Base-by-base conservation (phyloP, 768 basidiomycete genomes). In the Kwoniella europaea region DNA sequence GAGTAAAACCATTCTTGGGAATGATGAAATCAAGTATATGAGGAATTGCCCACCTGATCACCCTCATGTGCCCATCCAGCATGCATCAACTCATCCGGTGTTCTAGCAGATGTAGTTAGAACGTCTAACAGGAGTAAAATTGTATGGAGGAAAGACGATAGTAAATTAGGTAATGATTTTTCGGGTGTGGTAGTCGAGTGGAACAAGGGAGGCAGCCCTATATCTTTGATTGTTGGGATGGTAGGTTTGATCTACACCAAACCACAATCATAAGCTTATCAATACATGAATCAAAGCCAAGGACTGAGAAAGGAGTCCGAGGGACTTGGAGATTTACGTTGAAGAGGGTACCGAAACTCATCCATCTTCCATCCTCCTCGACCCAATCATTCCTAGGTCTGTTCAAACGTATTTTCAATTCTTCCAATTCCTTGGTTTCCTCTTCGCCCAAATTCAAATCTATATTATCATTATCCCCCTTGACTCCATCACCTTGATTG, bases 81-180 rank as follows among this genome's bases (percentile, higher is more conserved):
- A 68, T 71, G 71, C 57, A 73, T 68, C 55, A 81, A 52, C 58
- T 81, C 79, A 12, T 73, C 73, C 4, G 79, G 79, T 41, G 65
- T 76, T 29, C 79, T 60, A 18, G 79, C 77, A 2, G 79, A 76
- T 15, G 70, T 71, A 9, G 75, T 77, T 3, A 81, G 67, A 5
- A 69, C 60, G 57, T 81, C 79, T 1, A 81, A 42, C 1, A 81
- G 63, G 0, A 77, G 70, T 16, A 81, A 52, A 4, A 79, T 42
- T 1, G 79, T 77, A 57, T 81, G 77, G 4, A 81, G 67, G 64
- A 77, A 81, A 2, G 79, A 81, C 42, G 77, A 76, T n/a, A 81
- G 69, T 9, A 81, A 56, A 1, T 70, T 69, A 6, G 79, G 77
- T 9, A 79, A 46, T 10, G 77, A 62, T 22, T 68, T 62, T 60